These are phyloP conservation scores for Nemania abortiva DNA, from an alignment of 2,329 filamentous ascomycete species.

Conservation along the genomic window DNA sequence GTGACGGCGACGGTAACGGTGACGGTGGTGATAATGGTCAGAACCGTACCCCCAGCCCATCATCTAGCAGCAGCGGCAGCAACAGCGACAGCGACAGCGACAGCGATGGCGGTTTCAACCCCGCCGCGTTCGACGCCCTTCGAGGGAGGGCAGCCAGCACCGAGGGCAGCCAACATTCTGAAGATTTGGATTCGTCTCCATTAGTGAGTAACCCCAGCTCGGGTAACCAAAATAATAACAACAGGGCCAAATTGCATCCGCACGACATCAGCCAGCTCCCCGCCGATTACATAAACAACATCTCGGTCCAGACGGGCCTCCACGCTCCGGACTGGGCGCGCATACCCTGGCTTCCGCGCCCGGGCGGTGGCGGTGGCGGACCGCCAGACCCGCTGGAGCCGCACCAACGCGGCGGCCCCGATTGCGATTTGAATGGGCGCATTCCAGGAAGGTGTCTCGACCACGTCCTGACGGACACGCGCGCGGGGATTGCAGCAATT, in stretches of 20 bases:
- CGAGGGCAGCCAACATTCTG: no score
- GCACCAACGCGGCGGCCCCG: background rate
- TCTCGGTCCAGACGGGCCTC: background rate
- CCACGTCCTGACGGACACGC: slow-evolving; percentile 12
- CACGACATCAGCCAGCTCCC: slow-evolving; percentile 35
- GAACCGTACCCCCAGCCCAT: no score
- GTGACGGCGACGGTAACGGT: no score
- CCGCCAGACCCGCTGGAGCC: slow-evolving; percentile 12
- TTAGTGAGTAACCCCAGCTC: background rate
- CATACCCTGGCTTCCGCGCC: slow-evolving; percentile 37
- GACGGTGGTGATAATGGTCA: no score
- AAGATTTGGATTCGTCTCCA: background rate
- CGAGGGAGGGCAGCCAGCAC: no score
- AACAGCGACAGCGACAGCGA: background rate
- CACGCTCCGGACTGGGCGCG: slow-evolving; percentile 28
- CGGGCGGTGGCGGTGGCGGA: background rate
- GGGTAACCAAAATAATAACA: background rate
- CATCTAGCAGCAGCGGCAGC: background rate
- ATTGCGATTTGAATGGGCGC: background rate
- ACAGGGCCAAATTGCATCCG: slow-evolving; percentile 37
- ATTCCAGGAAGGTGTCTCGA: background rate
- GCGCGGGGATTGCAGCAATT: slow-evolving; percentile 42
- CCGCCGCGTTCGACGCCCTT: background rate
- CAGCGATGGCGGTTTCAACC: background rate
- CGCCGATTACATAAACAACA: slow-evolving; percentile 13